These are phyloP conservation scores for Borovskyia barvae DNA, from an alignment of 208 protist genomes.

Conservation along the genomic window DNA sequence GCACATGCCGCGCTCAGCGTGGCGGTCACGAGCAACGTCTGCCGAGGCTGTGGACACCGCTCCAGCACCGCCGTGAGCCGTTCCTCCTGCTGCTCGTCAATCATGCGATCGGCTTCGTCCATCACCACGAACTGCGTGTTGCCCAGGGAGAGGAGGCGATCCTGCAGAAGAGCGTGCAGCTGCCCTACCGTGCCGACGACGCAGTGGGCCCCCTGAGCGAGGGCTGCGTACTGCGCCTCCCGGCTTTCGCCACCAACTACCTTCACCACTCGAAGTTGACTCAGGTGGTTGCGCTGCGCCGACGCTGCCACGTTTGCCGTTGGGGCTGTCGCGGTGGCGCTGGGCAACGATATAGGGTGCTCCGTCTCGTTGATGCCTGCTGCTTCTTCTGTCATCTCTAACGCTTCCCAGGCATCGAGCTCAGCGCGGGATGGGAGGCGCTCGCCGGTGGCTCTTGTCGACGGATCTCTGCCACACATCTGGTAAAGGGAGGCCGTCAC, in stretches of 20 bases:
- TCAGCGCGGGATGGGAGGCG: not conserved
- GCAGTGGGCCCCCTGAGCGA: conserved; percentile 59
- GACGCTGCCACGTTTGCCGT: not conserved
- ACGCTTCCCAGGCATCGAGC: conserved; percentile 4
- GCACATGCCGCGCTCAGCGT: conserved; percentile 86
- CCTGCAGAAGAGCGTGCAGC: conserved; percentile 58
- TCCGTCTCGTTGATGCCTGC: no score
- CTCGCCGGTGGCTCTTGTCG: not conserved
- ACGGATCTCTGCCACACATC: conserved; percentile 14
- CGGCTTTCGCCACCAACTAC: conserved; percentile 65
- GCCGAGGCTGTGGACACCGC: conserved; percentile 62
- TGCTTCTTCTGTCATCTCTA: not conserved
- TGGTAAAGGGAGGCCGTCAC: conserved; percentile 43
- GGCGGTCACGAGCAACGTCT: conserved; percentile 96
- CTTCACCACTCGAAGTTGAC: conserved; percentile 70
- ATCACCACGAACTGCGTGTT: conserved; percentile 88
- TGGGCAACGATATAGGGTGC: no score
- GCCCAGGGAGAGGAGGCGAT: conserved; percentile 63
- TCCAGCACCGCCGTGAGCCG: conserved; percentile 89
- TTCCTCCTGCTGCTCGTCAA: conserved; percentile 92
- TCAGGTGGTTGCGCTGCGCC: conserved; percentile 36
- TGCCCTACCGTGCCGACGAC: conserved; percentile 88
- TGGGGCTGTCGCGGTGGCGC: no score
- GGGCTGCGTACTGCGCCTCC: conserved; percentile 53
- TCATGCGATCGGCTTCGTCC: conserved; percentile 97